Evolutionary conservation across 2,329 filamentous ascomycete genomes (phyloP).

Genomic region (Dendryphion nanum): DNA sequence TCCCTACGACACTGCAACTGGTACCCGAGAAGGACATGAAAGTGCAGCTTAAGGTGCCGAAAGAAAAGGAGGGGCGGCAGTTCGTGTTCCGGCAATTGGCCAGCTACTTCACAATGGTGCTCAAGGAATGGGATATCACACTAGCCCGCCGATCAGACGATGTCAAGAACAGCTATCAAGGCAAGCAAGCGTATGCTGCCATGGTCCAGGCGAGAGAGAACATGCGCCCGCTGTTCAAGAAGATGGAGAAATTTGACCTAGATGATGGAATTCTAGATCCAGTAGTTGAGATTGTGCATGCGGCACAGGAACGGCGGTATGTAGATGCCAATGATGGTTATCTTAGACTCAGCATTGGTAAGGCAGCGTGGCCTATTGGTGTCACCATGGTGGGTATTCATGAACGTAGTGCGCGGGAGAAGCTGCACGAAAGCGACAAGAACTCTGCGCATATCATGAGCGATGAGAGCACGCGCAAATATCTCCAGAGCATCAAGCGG

Average conservation of each 20-base stretch:
- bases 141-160: slow-evolving; percentile 59
- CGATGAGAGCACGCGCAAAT: slow-evolving; percentile 93
- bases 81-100: slow-evolving; percentile 85
- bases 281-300: slow-evolving; percentile 86
- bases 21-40: slow-evolving; percentile 89
- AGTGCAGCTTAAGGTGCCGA: slow-evolving; percentile 59
- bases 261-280: slow-evolving; percentile 77
- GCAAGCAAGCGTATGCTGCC: slow-evolving; percentile 76
- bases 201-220: slow-evolving; percentile 88
- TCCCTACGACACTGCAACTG: slow-evolving; percentile 78
- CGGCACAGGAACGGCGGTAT: slow-evolving; percentile 86
- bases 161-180: slow-evolving; percentile 70
- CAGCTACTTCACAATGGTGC: slow-evolving; percentile 95
- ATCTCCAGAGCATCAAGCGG: slow-evolving; percentile 94
- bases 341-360: slow-evolving; percentile 86
- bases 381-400: slow-evolving; percentile 99
- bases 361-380: slow-evolving; percentile 97
- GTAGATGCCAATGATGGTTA: slow-evolving; percentile 97
- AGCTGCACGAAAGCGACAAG: slow-evolving; percentile 75
- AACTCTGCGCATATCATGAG: slow-evolving; percentile 94
- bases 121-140: slow-evolving; percentile 80
- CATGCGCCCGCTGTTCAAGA: slow-evolving; percentile 85
- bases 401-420: slow-evolving; percentile 92
- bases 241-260: slow-evolving; percentile 78
- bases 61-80: slow-evolving; percentile 63